Percentiles rank a stretch among this genome's conserved stretches.
phyloP scores from a whole-genome alignment of 139 green algal species.

The Microglena sp. region DNA sequence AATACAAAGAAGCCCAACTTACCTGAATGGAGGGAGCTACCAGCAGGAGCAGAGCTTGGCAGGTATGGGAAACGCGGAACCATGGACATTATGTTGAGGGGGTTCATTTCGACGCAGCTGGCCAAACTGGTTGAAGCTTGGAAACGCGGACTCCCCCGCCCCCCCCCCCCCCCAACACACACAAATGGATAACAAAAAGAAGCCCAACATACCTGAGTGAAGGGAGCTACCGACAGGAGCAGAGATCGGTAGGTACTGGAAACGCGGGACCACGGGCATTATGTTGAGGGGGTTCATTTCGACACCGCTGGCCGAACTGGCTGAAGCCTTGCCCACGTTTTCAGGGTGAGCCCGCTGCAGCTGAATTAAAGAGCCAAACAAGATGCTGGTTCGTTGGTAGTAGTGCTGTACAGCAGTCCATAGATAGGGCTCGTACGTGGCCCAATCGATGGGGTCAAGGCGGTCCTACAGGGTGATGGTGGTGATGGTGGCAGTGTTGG shows the following conservation, averaged over 20 bases:
- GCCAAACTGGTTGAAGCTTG: conserved; percentile 8
- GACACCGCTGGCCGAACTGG: not conserved
- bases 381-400: conserved; percentile 48
- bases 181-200: too few relatives aligned
- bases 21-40: too few relatives aligned
- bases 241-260: conserved; percentile 84
- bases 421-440: conserved; percentile 90
- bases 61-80: conserved; percentile 77
- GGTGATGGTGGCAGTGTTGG: too few relatives aligned
- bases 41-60: conserved; percentile 58
- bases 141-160: too few relatives aligned
- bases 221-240: conserved; percentile 19
- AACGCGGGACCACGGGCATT: conserved; percentile 53
- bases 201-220: too few relatives aligned
- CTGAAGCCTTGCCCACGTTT: conserved; percentile 8
- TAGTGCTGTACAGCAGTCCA: conserved; percentile 63
- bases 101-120: conserved; percentile 52
- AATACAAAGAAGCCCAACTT: too few relatives aligned
- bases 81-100: conserved; percentile 57
- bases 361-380: conserved; percentile 64
- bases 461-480: conserved; percentile 25
- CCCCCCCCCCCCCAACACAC: too few relatives aligned
- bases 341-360: conserved; percentile 33
- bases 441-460: conserved; percentile 98
- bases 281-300: conserved; percentile 72